Conservation (phyloP, 441 rosid species). For the Melianthus villosus region DNA sequence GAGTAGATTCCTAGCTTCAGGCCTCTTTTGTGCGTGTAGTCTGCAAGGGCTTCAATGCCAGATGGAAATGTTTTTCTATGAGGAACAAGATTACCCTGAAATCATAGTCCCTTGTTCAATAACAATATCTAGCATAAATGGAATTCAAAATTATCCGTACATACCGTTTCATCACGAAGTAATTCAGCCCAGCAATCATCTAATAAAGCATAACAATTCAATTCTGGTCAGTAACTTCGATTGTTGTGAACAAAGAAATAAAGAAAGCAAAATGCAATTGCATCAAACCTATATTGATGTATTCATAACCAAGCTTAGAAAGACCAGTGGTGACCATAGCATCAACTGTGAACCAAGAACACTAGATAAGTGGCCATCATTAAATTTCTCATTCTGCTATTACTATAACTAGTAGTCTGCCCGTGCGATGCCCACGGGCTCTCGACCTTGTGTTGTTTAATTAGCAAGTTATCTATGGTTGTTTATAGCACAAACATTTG, state of each 20-base stretch:
- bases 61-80: slow-evolving; percentile 42
- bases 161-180: slow-evolving; percentile 52
- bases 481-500: too few species aligned
- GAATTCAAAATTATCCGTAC: not conserved
- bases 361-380: not conserved
- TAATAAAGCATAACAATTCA: slow-evolving; percentile 12
- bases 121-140: not conserved
- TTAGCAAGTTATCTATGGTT: too few species aligned
- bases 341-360: slow-evolving; percentile 39
- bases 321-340: slow-evolving; percentile 70
- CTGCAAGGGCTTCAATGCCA: slow-evolving; percentile 52
- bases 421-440: too few species aligned
- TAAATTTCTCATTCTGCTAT: not conserved
- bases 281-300: slow-evolving; percentile 65
- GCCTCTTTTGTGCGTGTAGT: slow-evolving; percentile 53
- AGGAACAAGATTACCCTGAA: slow-evolving; percentile 43
- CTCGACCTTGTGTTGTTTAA: too few species aligned
- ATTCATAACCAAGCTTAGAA: slow-evolving; percentile 55
- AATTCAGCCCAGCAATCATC: slow-evolving; percentile 98
- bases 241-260: not conserved
- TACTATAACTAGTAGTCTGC: too few species aligned
- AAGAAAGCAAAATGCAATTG: not conserved
- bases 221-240: slow-evolving; percentile 6
- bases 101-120: slow-evolving; percentile 3
- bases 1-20: slow-evolving; percentile 66